Percentiles rank a stretch among this genome's conserved stretches.
These are phyloP conservation scores for Phytopythium boreale DNA, from an alignment of 352 stramenopile species.

Conservation along the genomic window DNA sequence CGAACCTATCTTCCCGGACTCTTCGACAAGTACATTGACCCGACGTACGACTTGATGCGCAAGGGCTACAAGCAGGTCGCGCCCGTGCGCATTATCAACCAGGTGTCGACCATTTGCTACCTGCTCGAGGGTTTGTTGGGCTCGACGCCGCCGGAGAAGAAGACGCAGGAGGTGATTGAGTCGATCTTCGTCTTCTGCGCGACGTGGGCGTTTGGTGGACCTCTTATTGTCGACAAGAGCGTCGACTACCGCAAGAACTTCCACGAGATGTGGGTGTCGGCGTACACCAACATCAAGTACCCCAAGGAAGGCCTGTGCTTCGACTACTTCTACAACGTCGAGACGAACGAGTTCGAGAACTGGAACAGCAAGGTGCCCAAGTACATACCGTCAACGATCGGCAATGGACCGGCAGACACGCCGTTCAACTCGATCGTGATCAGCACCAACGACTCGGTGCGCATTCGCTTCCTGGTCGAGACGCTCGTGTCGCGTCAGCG, in stretches of 20 bases:
- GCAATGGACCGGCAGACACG: constrained; percentile 90
- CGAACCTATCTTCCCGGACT: constrained; percentile 90
- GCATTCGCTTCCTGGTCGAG: constrained; percentile 94
- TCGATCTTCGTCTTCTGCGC: constrained; percentile 95
- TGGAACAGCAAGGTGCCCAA: constrained; percentile 93
- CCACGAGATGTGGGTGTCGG: constrained; percentile 78
- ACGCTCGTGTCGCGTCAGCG: constrained; percentile 92
- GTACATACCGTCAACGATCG: constrained; percentile 90
- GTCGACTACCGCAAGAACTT: constrained; percentile 90
- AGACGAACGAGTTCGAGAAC: constrained; percentile 90
- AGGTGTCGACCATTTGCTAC: constrained; percentile 96
- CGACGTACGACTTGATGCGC: constrained; percentile 91
- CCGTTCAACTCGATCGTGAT: constrained; percentile 97
- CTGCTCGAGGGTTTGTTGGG: constrained; percentile 93
- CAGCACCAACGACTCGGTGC: constrained; percentile 94
- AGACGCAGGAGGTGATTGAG: constrained; percentile 91
- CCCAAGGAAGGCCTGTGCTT: constrained; percentile 96
- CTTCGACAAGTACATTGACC: constrained; percentile 97
- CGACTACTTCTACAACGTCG: constrained; percentile 97
- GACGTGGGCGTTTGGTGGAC: constrained; percentile 96
- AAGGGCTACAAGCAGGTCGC: constrained; percentile 96
- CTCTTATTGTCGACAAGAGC: constrained; percentile 93
- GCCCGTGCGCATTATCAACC: constrained; percentile 92
- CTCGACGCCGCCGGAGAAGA: constrained; percentile 87
- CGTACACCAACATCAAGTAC: constrained; percentile 89